Base-by-base conservation (phyloP, 2,329 filamentous ascomycete species). In the Paecilomyces variotii region DNA sequence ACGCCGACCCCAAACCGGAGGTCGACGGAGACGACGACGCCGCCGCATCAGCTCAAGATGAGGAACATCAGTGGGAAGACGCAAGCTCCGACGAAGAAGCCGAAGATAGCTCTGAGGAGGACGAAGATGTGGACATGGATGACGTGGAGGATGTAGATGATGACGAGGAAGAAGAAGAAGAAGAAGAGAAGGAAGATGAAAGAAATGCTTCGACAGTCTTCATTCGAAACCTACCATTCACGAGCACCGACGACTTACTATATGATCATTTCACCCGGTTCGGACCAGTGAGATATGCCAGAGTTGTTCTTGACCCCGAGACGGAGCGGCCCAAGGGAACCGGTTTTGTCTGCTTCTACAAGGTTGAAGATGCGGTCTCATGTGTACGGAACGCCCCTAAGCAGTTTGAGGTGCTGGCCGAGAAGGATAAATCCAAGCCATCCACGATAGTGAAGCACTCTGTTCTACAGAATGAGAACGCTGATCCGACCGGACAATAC, bases 141-240 rank as follows among this genome's bases (percentile, higher is more conserved):
- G 73, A 74, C 3, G 76, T 79, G 1, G 73, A 75, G 2, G 72
- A 74, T 3, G 71, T 69, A 7, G 71, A 76, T 0, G 76, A 76
- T 4, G 76, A 76, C 4, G 72, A 70, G 0, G 69, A 75, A 12
- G 78, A 80, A 12, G 74, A 77, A 19, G 76, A 78, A 2, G 70
- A 76, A 3, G 77, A 78, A 39, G 76, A 73, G 32, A 74, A 78
- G 24, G 78, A 80, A 11, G 77, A 82, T 54, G 71, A 78, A 19
- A 71, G 75, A 55, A 90, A 90, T 67, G 85, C 84, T 1, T 85
- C 85, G 35, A 97, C 92, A 0, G 75, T 97, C 12, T 99, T 99
- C 76, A 83, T 99, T 66, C 90, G 94, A 64, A 99, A 99, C 70
- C 79, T 99, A 11, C 93, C 95, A 0, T 99, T 96, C 74, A 91